Percentiles rank a stretch among this genome's conserved stretches.
Evolutionary conservation across 768 basidiomycete species (phyloP).

Genomic region (Tylopilus sp.): DNA sequence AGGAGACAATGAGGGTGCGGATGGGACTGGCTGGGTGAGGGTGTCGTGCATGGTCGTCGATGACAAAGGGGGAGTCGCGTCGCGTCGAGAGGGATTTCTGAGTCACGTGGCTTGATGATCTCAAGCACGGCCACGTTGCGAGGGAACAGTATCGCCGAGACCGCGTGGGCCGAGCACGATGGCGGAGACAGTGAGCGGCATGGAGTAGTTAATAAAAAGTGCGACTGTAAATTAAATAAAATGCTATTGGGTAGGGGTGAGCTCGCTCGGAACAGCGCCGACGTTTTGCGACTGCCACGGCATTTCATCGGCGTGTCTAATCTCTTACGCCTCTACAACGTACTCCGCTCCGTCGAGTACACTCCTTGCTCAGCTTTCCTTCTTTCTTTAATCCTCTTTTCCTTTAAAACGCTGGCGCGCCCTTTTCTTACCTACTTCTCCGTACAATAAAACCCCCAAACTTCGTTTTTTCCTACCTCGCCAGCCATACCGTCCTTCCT

Average conservation of each 20-base stretch:
- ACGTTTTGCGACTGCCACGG: slow-evolving; percentile 8
- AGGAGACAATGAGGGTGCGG: slow-evolving; percentile 18
- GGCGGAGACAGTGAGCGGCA: slow-evolving; percentile 10
- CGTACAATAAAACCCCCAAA: slow-evolving; percentile 10
- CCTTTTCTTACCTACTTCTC: slow-evolving; percentile 11
- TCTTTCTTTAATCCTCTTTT: slow-evolving; percentile 11
- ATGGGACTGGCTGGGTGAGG: slow-evolving; percentile 30
- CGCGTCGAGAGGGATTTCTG: no score
- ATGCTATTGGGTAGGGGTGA: not conserved
- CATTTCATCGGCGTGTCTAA: slow-evolving; percentile 9
- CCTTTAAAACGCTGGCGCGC: slow-evolving; percentile 25
- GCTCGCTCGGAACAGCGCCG: slow-evolving; percentile 1
- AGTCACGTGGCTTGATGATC: not conserved
- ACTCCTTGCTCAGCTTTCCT: not conserved
- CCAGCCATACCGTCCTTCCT: slow-evolving; percentile 70
- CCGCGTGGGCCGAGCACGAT: slow-evolving; percentile 7
- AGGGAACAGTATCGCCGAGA: slow-evolving; percentile 3
- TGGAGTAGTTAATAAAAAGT: slow-evolving; percentile 9
- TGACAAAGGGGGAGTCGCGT: no score
- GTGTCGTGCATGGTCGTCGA: slow-evolving; percentile 8
- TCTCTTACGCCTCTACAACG: slow-evolving; percentile 18
- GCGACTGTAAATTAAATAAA: not conserved
- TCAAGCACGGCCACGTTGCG: slow-evolving; percentile 6
- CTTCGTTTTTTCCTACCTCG: slow-evolving; percentile 17
- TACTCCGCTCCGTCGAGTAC: slow-evolving; percentile 6